Evolutionary conservation across 2,329 filamentous ascomycete genomes (phyloP), one percentile per base, ranked within the genome.

Genomic region (Sarocladium oryzae): DNA sequence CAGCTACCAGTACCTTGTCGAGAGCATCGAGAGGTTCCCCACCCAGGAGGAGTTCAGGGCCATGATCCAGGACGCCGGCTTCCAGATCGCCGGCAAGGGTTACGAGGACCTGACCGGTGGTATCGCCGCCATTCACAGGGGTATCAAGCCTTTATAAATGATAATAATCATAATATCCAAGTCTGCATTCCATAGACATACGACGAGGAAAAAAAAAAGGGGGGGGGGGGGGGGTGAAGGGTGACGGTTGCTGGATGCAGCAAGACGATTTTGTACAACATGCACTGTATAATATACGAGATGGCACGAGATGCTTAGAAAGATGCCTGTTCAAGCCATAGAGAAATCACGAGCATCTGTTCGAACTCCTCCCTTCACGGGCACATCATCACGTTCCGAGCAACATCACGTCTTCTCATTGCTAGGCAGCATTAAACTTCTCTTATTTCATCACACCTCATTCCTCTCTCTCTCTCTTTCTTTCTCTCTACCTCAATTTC

Each of bases 1-100:
- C 63, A 96, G 89, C 66, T 99, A 99, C 69, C 93, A 99, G 75
- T 99, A 99, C 70, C 77, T 99, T 9, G 93, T 99, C 9, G 93
- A 99, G 77, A 96, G 91, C 68, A 99, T 99, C 67, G 91, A 96
- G 70, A 76, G 81, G 45, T 97, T 97, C 66, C 95, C 93, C 0
- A 85, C 75, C 58, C 95, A 99, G 73, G 78, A 83, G 50, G 83
- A 89, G 58, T 99, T 95, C 64, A 79, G 85, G 57, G 77, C 81
- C 30, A 90, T 95, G 88, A 93, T 95, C 62, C 68, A 79, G 58
- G 80, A 85, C 23, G 92, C 89, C 2, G 92, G 92, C 1, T 99
- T 99, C 63, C 74, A 87, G 56, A 82, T 95, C 38, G 89, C 88
- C 1, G 90, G 87, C 1, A 70, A 82, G 50, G 89, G 88, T 0